Percentiles rank a stretch among this genome's conserved stretches.
phyloP scores from a whole-genome alignment of 164 flowering plant genomes.

The Cinnamomum chago region DNA sequence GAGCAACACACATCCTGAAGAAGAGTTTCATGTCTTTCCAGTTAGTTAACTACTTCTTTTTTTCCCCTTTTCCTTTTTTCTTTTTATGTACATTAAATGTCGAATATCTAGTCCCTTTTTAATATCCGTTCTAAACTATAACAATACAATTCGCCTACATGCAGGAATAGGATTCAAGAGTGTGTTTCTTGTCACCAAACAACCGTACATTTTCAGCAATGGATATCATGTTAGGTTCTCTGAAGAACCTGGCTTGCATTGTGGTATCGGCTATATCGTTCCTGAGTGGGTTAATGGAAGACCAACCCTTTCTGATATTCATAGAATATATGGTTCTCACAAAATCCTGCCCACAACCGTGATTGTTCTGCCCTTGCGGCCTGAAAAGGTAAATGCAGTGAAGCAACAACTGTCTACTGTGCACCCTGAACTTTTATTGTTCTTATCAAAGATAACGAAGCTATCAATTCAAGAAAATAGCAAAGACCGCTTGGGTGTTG shows the following conservation, averaged over 20 bases:
- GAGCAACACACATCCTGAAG: too few relatives aligned
- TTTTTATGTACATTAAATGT: too few relatives aligned
- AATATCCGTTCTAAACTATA: too few relatives aligned
- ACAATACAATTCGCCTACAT: not conserved
- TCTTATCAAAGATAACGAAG: constrained; percentile 44
- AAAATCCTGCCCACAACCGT: constrained; percentile 28
- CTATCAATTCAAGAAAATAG: constrained; percentile 49
- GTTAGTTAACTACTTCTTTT: too few relatives aligned
- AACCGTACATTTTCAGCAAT: constrained; percentile 50
- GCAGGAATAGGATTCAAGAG: constrained; percentile 62
- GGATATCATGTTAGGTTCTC: constrained; percentile 50
- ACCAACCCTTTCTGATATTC: constrained; percentile 32
- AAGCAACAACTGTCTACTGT: constrained; percentile 41
- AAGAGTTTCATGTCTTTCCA: too few relatives aligned
- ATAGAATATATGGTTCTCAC: constrained; percentile 22
- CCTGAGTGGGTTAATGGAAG: constrained; percentile 54
- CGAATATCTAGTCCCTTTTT: too few relatives aligned
- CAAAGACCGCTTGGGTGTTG: constrained; percentile 14
- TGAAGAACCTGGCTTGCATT: constrained; percentile 37
- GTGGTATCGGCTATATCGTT: constrained; percentile 45
- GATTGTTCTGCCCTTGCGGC: constrained; percentile 39
- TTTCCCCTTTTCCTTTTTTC: too few relatives aligned
- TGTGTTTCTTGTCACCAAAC: constrained; percentile 44
- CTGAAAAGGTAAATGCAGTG: constrained; percentile 47
- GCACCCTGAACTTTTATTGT: constrained; percentile 52